Percentiles rank a stretch among this genome's conserved stretches.
phyloP scores from a whole-genome alignment of 352 stramenopile genomes.

The Chrysophaeum taylorii region DNA sequence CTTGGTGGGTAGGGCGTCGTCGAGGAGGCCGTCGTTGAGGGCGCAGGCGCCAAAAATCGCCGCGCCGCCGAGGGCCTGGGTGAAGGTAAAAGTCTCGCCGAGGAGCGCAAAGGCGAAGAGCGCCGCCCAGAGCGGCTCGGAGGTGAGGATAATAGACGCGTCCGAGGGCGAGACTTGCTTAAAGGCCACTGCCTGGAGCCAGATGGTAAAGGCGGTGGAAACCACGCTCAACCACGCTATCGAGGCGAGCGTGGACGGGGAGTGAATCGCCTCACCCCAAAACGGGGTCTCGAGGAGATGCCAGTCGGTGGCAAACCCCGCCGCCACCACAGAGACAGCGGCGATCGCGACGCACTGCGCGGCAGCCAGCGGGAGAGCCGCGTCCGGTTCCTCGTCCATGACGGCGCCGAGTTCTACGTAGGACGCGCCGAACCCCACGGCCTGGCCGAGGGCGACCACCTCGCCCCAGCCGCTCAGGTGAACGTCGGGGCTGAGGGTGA shows the following conservation, averaged over 20 bases:
- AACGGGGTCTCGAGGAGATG: too few species aligned
- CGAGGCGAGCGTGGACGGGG: conserved; percentile 33
- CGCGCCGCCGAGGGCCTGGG: conserved; percentile 37
- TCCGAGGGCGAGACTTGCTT: conserved; percentile 41
- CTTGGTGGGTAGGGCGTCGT: too few species aligned
- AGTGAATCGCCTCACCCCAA: conserved; percentile 12
- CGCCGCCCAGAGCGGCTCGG: conserved; percentile 45
- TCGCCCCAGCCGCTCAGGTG: conserved; percentile 25
- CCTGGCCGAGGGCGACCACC: conserved; percentile 41
- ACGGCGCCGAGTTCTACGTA: conserved; percentile 44
- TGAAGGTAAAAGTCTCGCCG: conserved; percentile 41
- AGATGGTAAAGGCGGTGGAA: conserved; percentile 44
- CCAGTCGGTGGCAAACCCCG: conserved; percentile 33
- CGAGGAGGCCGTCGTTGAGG: neutral
- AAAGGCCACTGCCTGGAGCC: conserved; percentile 45
- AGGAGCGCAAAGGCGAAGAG: conserved; percentile 32
- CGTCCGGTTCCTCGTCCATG: conserved; percentile 40
- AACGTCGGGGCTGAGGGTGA: neutral
- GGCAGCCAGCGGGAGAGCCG: conserved; percentile 35
- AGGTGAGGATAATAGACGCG: conserved; percentile 48
- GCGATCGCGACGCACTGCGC: conserved; percentile 39
- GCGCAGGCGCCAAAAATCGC: conserved; percentile 43
- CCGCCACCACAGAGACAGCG: conserved; percentile 26
- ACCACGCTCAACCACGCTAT: conserved; percentile 36
- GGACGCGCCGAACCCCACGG: conserved; percentile 46